These are phyloP conservation scores for Fraxinus paxiana DNA, from an alignment of 305 asterid genomes.

Conservation along the genomic window DNA sequence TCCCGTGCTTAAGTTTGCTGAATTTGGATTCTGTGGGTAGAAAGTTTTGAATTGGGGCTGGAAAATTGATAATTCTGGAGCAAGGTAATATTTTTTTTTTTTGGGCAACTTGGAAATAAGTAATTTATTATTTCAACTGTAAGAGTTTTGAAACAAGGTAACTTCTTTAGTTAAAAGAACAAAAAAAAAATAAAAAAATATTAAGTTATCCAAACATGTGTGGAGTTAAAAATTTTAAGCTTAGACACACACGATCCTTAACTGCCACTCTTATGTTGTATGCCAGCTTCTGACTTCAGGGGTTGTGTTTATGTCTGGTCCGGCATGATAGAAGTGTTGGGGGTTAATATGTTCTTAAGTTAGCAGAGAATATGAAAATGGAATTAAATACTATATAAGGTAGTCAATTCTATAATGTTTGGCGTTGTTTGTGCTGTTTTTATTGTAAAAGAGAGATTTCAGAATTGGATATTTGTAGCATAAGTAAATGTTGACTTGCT, in stretches of 20 bases:
- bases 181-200: background rate
- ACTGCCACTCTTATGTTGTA: background rate
- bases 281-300: background rate
- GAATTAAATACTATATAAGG: background rate
- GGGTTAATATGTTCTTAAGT: background rate
- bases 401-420: background rate
- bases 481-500: background rate
- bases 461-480: background rate
- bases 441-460: background rate
- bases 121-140: background rate
- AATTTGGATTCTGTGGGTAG: constrained; percentile 5
- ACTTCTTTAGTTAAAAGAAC: background rate
- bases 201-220: background rate
- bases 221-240: background rate
- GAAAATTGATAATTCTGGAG: background rate
- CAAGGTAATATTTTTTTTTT: background rate
- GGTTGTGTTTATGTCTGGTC: background rate
- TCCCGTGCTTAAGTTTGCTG: background rate
- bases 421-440: background rate
- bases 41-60: background rate
- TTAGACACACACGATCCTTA: background rate
- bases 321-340: background rate
- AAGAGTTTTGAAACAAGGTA: background rate
- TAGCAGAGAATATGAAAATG: background rate
- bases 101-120: background rate